These are phyloP conservation scores for Fusarium succisae DNA, from an alignment of 2,329 filamentous ascomycete genomes.

Conservation along the genomic window DNA sequence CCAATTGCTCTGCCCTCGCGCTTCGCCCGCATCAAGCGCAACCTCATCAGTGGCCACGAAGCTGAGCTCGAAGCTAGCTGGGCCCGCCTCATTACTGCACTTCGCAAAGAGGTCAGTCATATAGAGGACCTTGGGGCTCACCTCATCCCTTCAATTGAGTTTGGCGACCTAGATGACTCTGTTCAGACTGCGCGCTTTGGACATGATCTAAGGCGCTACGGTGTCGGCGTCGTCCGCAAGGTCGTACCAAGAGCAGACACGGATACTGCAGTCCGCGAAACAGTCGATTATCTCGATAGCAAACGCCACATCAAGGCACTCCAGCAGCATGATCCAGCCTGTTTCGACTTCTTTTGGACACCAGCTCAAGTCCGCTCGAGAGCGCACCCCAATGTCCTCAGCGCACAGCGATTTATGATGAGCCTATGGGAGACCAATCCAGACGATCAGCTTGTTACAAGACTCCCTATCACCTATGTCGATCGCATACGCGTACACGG, in stretches of 20 bases:
- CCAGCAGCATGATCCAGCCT: conserved; percentile 64
- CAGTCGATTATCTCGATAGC: conserved; percentile 61
- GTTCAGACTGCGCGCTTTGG: conserved; percentile 64
- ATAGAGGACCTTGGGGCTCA: conserved; percentile 61
- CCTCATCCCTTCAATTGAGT: conserved; percentile 66
- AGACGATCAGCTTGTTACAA: conserved; percentile 66
- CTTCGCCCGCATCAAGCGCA: conserved; percentile 65
- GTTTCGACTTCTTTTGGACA: conserved; percentile 80
- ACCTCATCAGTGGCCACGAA: conserved; percentile 65
- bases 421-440: conserved; percentile 68
- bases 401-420: conserved; percentile 73
- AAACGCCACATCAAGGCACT: conserved; percentile 43
- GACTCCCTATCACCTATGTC: conserved; percentile 72
- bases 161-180: conserved; percentile 57
- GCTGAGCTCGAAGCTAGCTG: conserved; percentile 63
- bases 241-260: conserved; percentile 68
- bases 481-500: conserved; percentile 75
- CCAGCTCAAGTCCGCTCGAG: conserved; percentile 75
- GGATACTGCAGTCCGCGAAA: conserved; percentile 66
- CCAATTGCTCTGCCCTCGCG: conserved; percentile 67
- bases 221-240: conserved; percentile 71
- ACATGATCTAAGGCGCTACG: conserved; percentile 67
- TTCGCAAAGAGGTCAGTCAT: conserved; percentile 61
- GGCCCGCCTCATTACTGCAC: conserved; percentile 61
- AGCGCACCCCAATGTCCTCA: conserved; percentile 70